phyloP scores from a whole-genome alignment of 805 yeast species.

The Yarrowia keelungensis region DNA sequence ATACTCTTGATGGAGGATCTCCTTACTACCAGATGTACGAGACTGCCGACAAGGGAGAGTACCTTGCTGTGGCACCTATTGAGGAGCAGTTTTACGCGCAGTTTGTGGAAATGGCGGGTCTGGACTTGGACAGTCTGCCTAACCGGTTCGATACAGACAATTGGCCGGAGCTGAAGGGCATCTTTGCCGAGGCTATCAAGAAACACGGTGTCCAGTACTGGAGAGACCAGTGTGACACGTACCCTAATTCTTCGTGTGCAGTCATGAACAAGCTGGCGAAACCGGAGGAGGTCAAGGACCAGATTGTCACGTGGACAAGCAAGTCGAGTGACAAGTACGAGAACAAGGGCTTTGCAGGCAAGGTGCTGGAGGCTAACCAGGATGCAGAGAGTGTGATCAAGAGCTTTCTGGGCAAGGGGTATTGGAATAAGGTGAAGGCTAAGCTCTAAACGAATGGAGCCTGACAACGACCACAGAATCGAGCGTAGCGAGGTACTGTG shows the following conservation, averaged over 20 bases:
- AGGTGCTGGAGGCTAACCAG: constrained; percentile 24
- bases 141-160: constrained; percentile 31
- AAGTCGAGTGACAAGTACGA: not conserved
- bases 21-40: constrained; percentile 41
- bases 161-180: constrained; percentile 24
- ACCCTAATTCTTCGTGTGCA: constrained; percentile 36
- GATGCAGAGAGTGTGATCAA: constrained; percentile 9
- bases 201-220: constrained; percentile 18
- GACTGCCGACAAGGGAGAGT: constrained; percentile 39
- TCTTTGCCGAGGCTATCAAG: constrained; percentile 3
- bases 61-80: constrained; percentile 41
- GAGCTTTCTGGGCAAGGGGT: constrained; percentile 15
- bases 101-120: constrained; percentile 39
- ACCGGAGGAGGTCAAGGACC: constrained; percentile 27
- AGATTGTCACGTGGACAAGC: constrained; percentile 36
- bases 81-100: constrained; percentile 41
- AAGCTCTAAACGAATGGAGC: constrained; percentile 3
- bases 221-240: constrained; percentile 34
- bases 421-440: constrained; percentile 36
- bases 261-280: constrained; percentile 29
- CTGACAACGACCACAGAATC: not conserved
- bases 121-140: constrained; percentile 20
- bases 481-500: not conserved
- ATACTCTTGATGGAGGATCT: constrained; percentile 41
- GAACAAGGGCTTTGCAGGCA: constrained; percentile 17